Evolutionary conservation across 2,329 filamentous ascomycete species (phyloP).

Genomic region (Sporothrix brasiliensis): DNA sequence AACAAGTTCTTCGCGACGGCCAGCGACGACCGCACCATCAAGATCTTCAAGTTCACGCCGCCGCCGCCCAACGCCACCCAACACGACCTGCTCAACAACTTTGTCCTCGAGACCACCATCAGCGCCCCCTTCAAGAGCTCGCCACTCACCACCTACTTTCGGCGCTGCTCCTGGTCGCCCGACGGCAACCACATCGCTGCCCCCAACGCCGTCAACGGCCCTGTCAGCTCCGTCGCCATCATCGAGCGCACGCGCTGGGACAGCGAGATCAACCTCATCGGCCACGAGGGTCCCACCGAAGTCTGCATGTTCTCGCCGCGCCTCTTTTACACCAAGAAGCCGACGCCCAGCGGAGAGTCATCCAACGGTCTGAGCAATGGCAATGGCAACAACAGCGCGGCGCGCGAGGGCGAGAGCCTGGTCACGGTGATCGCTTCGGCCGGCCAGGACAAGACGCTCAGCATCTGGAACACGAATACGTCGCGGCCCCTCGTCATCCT

Average conservation of each 20-base stretch:
- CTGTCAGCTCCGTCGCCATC: constrained; percentile 95
- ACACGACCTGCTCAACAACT: constrained; percentile 96
- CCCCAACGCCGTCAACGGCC: constrained; percentile 94
- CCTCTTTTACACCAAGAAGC: constrained; percentile 76
- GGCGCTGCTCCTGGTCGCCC: constrained; percentile 94
- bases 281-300: constrained; percentile 94
- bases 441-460: constrained; percentile 93
- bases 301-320: constrained; percentile 96
- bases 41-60: constrained; percentile 92
- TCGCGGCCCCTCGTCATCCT: constrained; percentile 87
- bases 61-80: constrained; percentile 88
- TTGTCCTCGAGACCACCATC: constrained; percentile 91
- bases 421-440: constrained; percentile 97
- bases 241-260: constrained; percentile 92
- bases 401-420: constrained; percentile 44
- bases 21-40: constrained; percentile 94
- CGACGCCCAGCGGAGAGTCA: constrained; percentile 54
- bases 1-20: constrained; percentile 99
- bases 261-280: constrained; percentile 94
- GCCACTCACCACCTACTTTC: constrained; percentile 94
- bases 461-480: constrained; percentile 96
- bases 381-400: constrained; percentile 1
- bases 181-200: constrained; percentile 97
- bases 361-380: constrained; percentile 52
- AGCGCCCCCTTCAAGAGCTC: constrained; percentile 84